These are phyloP conservation scores for Flaveria robusta DNA, from an alignment of 129 eudicot species.

Conservation along the genomic window DNA sequence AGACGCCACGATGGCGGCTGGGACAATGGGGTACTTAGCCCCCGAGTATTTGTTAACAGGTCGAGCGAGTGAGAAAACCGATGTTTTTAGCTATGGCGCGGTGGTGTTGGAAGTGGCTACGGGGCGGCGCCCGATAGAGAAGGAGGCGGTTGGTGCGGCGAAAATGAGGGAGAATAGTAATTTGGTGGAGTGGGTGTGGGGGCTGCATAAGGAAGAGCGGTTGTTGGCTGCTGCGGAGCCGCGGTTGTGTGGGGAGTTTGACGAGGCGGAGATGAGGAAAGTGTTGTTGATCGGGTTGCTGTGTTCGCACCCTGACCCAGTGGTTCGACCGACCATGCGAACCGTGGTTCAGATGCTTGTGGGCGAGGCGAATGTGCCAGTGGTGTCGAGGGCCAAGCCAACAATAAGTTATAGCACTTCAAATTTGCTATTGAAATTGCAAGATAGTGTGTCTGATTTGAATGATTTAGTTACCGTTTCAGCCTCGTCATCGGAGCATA, in stretches of 20 bases:
- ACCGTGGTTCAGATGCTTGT: conserved; percentile 81
- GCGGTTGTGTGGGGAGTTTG: conserved; percentile 60
- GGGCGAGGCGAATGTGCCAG: conserved; percentile 78
- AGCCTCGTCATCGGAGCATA: conserved; percentile 65
- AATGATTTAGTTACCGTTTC: conserved; percentile 72
- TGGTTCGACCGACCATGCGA: conserved; percentile 84
- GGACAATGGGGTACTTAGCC: conserved; percentile 95
- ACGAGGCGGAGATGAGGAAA: conserved; percentile 63
- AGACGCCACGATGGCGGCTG: conserved; percentile 89
- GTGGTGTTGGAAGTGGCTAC: conserved; percentile 90
- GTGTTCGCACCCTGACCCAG: conserved; percentile 91
- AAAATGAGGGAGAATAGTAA: conserved; percentile 50
- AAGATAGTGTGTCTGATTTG: conserved; percentile 85
- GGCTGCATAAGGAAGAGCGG: conserved; percentile 74
- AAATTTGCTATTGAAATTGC: conserved; percentile 65
- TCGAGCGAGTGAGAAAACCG: conserved; percentile 86
- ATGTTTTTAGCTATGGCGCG: conserved; percentile 88
- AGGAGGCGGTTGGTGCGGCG: conserved; percentile 39
- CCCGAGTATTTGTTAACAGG: conserved; percentile 93
- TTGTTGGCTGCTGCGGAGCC: conserved; percentile 62
- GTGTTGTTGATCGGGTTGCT: conserved; percentile 73
- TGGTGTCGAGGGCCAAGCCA: conserved; percentile 83
- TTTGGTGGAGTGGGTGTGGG: conserved; percentile 97
- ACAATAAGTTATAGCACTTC: conserved; percentile 73
- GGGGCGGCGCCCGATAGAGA: conserved; percentile 88